phyloP scores from a whole-genome alignment of 108 stramenopile species.

The Skeletonema tropicum region DNA sequence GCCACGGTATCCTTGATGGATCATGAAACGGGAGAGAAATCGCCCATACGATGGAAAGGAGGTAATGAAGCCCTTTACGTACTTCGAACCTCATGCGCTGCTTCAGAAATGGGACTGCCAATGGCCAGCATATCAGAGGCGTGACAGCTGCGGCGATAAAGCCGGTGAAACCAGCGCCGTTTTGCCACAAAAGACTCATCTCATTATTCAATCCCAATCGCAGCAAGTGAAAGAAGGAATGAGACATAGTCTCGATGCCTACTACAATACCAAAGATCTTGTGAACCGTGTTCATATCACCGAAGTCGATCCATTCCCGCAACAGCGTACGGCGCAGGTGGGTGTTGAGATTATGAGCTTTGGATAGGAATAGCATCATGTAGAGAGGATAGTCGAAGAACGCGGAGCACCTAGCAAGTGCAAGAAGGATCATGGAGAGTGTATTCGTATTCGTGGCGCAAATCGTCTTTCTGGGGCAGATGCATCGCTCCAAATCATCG shows the following conservation, averaged over 20 bases:
- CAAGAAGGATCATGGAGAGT: slow-evolving; percentile 18
- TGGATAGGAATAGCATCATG: slow-evolving; percentile 31
- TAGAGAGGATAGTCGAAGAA: slow-evolving; percentile 41
- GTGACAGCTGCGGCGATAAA: slow-evolving; percentile 16
- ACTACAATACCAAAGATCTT: slow-evolving; percentile 29
- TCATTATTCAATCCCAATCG: slow-evolving; percentile 12
- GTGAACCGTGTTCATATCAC: slow-evolving; percentile 27
- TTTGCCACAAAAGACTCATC: slow-evolving; percentile 18
- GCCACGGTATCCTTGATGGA: slow-evolving; percentile 7
- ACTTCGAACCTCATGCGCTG: slow-evolving; percentile 14
- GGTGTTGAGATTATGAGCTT: slow-evolving; percentile 29
- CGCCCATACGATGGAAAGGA: slow-evolving; percentile 28
- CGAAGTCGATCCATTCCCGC: slow-evolving; percentile 20
- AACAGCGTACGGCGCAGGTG: slow-evolving; percentile 13
- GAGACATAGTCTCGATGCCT: slow-evolving; percentile 21
- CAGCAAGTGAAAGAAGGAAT: slow-evolving; percentile 24
- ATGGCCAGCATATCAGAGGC: slow-evolving; percentile 21
- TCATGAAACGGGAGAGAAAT: slow-evolving; percentile 21
- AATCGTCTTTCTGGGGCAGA: slow-evolving; percentile 36
- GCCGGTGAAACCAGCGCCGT: slow-evolving; percentile 22
- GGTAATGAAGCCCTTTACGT: slow-evolving; percentile 31
- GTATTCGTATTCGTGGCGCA: slow-evolving; percentile 14
- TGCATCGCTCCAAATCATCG: slow-evolving; percentile 10
- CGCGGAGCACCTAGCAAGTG: slow-evolving; percentile 17
- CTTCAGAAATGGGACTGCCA: slow-evolving; percentile 26